These are phyloP conservation scores for Leavenworthia alabamica DNA, from an alignment of 345 rosid genomes.

Conservation along the genomic window DNA sequence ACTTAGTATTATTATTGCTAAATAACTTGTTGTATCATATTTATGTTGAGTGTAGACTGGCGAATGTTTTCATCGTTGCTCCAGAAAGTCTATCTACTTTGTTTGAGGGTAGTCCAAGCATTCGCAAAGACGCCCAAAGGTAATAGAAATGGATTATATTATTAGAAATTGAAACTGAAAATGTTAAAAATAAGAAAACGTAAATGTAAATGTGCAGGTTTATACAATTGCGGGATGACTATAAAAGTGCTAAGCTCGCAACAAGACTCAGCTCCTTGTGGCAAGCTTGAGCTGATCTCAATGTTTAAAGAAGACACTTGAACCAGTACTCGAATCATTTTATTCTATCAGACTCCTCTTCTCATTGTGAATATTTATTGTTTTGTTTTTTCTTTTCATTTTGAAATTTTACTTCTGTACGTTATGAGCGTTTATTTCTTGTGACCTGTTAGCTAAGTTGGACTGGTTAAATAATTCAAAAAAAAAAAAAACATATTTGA, in stretches of 20 bases:
- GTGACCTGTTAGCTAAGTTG: too few relatives aligned
- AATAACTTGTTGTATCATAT: too few relatives aligned
- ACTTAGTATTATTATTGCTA: too few relatives aligned
- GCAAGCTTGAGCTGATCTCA: slow-evolving; percentile 51
- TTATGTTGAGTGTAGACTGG: slow-evolving; percentile 68
- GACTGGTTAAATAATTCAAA: too few relatives aligned
- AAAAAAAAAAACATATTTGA: too few relatives aligned
- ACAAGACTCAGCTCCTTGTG: slow-evolving; percentile 72
- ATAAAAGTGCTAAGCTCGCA: slow-evolving; percentile 89
- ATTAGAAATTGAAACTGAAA: background rate
- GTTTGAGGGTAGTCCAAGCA: slow-evolving; percentile 95
- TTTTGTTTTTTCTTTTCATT: too few relatives aligned
- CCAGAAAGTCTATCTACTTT: slow-evolving; percentile 88
- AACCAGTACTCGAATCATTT: background rate
- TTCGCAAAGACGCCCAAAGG: slow-evolving; percentile 92
- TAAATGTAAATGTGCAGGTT: slow-evolving; percentile 48
- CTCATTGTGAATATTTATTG: too few relatives aligned
- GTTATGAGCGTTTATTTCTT: too few relatives aligned
- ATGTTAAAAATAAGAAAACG: background rate
- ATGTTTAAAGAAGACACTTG: background rate
- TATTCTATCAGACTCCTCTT: too few relatives aligned
- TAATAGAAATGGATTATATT: background rate
- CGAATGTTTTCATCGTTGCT: slow-evolving; percentile 92
- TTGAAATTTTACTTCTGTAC: too few relatives aligned
- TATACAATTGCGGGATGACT: slow-evolving; percentile 92